Evolutionary conservation across 2,329 filamentous ascomycete species (phyloP).

Genomic region (Pseudophaeomoniella oleicola): DNA sequence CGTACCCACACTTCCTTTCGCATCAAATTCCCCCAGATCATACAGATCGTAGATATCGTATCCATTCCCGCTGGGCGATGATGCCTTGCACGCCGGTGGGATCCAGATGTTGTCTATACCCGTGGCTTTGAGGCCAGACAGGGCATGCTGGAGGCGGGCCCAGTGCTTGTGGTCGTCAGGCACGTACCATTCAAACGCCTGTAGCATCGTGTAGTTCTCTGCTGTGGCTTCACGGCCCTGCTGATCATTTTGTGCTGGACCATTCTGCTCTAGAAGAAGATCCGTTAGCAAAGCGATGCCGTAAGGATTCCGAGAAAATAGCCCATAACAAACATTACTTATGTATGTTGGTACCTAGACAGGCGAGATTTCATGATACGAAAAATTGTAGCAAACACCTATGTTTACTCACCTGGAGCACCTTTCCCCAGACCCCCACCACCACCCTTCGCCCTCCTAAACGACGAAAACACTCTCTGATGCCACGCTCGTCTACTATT

Average conservation of each 20-base stretch:
- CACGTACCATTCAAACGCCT: conserved; percentile 53
- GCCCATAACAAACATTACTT: too few species aligned
- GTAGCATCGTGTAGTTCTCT: conserved; percentile 32
- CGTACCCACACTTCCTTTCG: conserved; percentile 33
- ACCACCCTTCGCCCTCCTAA: too few species aligned
- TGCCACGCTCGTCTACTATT: too few species aligned
- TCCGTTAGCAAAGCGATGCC: too few species aligned
- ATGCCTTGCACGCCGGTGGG: conserved; percentile 50
- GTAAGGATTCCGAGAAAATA: too few species aligned
- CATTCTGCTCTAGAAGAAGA: not conserved
- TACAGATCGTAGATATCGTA: conserved; percentile 51
- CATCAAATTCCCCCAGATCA: conserved; percentile 50
- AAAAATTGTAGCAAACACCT: too few species aligned
- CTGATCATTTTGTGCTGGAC: conserved; percentile 1
- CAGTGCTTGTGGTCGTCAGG: conserved; percentile 43
- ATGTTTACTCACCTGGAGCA: too few species aligned
- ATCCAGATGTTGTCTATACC: conserved; percentile 45
- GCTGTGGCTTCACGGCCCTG: conserved; percentile 6
- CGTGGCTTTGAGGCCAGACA: conserved; percentile 36
- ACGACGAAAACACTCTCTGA: too few species aligned
- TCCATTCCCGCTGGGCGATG: conserved; percentile 41
- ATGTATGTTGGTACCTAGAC: too few species aligned
- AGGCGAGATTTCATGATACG: too few species aligned
- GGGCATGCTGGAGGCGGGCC: conserved; percentile 32
- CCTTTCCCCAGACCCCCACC: too few species aligned